phyloP scores from a whole-genome alignment of 177 flowering plant genomes.

The Viscum album region DNA sequence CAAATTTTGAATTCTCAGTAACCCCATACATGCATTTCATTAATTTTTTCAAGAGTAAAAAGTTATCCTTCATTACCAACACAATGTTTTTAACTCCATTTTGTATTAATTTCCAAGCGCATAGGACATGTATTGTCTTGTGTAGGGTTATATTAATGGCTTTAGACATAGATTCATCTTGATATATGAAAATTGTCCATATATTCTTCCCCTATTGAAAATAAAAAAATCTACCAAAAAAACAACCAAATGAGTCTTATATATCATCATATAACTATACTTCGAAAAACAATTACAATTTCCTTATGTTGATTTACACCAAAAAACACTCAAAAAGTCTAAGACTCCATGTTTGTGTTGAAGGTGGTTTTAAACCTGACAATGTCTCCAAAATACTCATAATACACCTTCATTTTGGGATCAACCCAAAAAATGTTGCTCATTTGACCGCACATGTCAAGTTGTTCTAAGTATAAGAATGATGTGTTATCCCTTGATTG shows the following conservation, averaged over 20 bases:
- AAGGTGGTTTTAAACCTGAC: background rate
- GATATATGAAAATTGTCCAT: background rate
- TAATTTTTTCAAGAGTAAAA: too few relatives aligned
- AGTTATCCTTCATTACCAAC: background rate
- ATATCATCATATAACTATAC: background rate
- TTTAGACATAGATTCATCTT: background rate
- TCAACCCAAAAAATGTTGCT: conserved; percentile 2
- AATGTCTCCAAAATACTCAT: background rate
- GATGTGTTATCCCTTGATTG: background rate
- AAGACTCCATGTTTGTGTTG: background rate
- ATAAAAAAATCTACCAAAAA: background rate
- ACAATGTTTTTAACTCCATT: background rate
- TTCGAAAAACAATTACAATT: background rate
- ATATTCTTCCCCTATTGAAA: background rate
- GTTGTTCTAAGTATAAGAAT: background rate
- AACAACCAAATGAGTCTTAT: background rate
- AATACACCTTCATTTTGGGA: background rate
- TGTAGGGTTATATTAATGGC: background rate
- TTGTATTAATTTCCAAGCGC: background rate
- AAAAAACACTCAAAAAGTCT: background rate
- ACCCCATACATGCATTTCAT: too few relatives aligned
- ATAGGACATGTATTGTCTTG: background rate
- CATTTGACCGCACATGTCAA: background rate
- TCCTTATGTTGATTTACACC: background rate
- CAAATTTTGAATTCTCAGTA: too few relatives aligned